Evolutionary conservation across 1,139 yeast species (phyloP).

Genomic region (Yamadazyma trypodendri): DNA sequence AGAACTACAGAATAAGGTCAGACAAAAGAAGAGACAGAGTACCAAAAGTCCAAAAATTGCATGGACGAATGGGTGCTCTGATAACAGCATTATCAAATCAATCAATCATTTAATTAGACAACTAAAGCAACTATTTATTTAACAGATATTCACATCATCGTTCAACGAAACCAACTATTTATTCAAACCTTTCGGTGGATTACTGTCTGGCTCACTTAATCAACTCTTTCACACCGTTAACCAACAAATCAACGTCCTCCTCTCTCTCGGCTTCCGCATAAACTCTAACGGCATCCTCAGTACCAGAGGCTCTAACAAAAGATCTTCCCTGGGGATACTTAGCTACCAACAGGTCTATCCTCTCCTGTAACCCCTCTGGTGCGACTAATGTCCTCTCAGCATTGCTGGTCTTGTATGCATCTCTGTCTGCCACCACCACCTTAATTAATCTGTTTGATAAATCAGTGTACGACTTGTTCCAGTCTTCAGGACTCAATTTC

Average conservation of each 20-base stretch:
- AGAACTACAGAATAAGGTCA: too few relatives aligned
- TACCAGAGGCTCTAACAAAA: slow-evolving; percentile 96
- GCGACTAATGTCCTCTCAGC: slow-evolving; percentile 81
- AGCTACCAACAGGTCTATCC: slow-evolving; percentile 65
- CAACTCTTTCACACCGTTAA: slow-evolving; percentile 32
- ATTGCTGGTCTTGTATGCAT: slow-evolving; percentile 76
- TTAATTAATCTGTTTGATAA: slow-evolving; percentile 83
- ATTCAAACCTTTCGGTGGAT: too few relatives aligned
- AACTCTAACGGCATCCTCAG: slow-evolving; percentile 95
- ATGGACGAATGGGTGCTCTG: too few relatives aligned
- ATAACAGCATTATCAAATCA: too few relatives aligned
- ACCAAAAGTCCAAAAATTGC: too few relatives aligned
- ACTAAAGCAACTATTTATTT: too few relatives aligned
- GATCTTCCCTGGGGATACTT: slow-evolving; percentile 69
- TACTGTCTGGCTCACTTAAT: slow-evolving; percentile 19
- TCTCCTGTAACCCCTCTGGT: slow-evolving; percentile 75
- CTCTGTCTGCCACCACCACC: slow-evolving; percentile 80
- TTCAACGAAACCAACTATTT: too few relatives aligned
- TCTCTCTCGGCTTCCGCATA: slow-evolving; percentile 80
- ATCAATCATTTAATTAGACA: too few relatives aligned
- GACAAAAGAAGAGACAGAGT: too few relatives aligned
- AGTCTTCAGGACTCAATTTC: slow-evolving; percentile 55
- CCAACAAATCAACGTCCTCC: slow-evolving; percentile 33
- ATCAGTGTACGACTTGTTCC: slow-evolving; percentile 81
- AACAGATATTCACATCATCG: too few relatives aligned